Evolutionary conservation across 2,329 filamentous ascomycete genomes (phyloP), one percentile per base, ranked within the genome.

Genomic region (Aspergillus pseudoterreus): DNA sequence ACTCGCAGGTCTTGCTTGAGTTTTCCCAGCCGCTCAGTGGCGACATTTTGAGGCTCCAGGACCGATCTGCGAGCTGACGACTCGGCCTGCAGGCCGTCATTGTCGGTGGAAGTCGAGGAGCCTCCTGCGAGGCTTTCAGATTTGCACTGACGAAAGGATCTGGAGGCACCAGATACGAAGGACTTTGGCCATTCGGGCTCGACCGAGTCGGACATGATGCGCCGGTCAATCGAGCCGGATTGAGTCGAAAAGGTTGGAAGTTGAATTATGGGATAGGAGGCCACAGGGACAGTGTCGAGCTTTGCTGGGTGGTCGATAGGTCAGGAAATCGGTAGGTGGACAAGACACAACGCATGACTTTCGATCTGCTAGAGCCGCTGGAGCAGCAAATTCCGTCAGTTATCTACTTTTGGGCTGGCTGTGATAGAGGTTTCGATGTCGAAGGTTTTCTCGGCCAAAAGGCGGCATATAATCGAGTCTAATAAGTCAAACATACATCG

Each of bases 1-100:
- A 70, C 71, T 46, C 77, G 75, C 15, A 88, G 69, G 15, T 71
- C 70, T 46, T 72, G 67, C 67, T 88, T 88, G 51, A 88, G 73
- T 24, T 73, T 68, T 22, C 86, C 76, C 45, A 87, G 67, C 45
- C 77, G 74, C 65, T 87, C 83, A 41, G 81, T 74, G 35, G 83
- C 83, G 64, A 81, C 80, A 68, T 74, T 84, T 64, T 88, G 83
- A 10, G 75, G 72, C 4, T 71, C 69, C 12, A 70, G 68, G 50
- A 73, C 76, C 61, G 75, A 66, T 46, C 55, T 55, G 41, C 57
- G 55, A 46, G 58, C 54, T 2, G 60, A 57, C 44, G 59, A 36
- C 44, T 65, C 57, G 33, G 62, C 60, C 38, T 57, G 56, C 36
- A 61, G 46, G 21, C 65, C 58, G 35, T 57, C 62, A 33, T 63